Evolutionary conservation across 2,329 filamentous ascomycete species (phyloP).

Genomic region (Penicillium oxalicum): DNA sequence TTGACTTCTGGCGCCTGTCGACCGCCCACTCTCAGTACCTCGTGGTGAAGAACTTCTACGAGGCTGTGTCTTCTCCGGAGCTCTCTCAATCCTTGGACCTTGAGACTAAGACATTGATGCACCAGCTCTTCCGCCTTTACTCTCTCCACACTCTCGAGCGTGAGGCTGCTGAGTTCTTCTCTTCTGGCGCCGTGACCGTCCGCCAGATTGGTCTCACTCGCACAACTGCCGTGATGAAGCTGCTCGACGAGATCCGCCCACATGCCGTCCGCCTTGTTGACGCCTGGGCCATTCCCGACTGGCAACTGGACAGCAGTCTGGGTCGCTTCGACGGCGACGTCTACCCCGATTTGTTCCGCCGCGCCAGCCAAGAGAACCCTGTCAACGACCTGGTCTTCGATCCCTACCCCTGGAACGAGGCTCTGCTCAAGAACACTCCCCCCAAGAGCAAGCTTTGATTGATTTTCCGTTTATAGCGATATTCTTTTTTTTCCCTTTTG

Average conservation of each 20-base stretch:
- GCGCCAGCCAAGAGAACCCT: slow-evolving; percentile 67
- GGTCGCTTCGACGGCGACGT: slow-evolving; percentile 68
- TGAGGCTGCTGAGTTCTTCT: slow-evolving; percentile 68
- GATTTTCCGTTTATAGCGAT: not conserved
- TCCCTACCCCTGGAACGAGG: slow-evolving; percentile 60
- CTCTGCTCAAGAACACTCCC: slow-evolving; percentile 53
- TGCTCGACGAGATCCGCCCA: slow-evolving; percentile 66
- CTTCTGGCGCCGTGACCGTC: slow-evolving; percentile 61
- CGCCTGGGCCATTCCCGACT: slow-evolving; percentile 70
- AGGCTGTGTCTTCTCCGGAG: slow-evolving; percentile 53
- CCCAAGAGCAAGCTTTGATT: slow-evolving; percentile 35
- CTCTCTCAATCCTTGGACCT: slow-evolving; percentile 52
- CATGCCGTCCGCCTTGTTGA: slow-evolving; percentile 68
- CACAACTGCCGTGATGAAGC: slow-evolving; percentile 61
- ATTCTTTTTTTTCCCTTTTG: slow-evolving; percentile 7
- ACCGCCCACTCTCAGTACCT: slow-evolving; percentile 73
- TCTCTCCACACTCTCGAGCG: slow-evolving; percentile 62
- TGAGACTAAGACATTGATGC: slow-evolving; percentile 54
- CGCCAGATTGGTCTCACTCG: slow-evolving; percentile 66
- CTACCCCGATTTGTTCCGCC: slow-evolving; percentile 69
- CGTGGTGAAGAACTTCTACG: slow-evolving; percentile 74
- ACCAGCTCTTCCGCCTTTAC: slow-evolving; percentile 62
- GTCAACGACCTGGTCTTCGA: slow-evolving; percentile 67
- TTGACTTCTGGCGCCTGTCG: slow-evolving; percentile 70
- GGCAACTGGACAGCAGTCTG: slow-evolving; percentile 66